Conservation (phyloP, 2,329 filamentous ascomycete genomes). For the Rhynchosporium graminicola region DNA sequence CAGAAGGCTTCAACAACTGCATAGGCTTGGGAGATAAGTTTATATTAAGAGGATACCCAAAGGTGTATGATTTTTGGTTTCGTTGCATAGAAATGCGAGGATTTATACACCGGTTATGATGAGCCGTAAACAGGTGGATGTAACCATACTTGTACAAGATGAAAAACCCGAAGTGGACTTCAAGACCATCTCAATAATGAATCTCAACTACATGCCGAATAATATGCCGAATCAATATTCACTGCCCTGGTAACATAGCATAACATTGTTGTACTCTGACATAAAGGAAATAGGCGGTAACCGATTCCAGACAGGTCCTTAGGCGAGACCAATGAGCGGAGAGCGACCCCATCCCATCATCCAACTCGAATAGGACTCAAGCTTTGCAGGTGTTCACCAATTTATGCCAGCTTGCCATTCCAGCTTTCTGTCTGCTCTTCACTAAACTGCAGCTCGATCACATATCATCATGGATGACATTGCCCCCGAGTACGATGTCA, state of each 20-base stretch:
- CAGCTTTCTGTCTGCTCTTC: conserved; percentile 20
- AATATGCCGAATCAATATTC: conserved; percentile 1
- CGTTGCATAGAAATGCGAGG: conserved; percentile 3
- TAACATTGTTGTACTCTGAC: conserved; percentile 23
- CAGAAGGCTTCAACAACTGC: conserved; percentile 19
- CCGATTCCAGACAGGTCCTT: conserved; percentile 22
- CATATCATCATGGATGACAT: conserved; percentile 86
- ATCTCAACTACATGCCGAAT: background rate
- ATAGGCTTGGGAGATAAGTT: conserved; percentile 15
- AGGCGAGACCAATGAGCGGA: conserved; percentile 38
- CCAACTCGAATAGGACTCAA: conserved; percentile 24
- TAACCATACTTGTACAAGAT: conserved; percentile 21
- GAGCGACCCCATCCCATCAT: conserved; percentile 10
- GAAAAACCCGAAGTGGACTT: conserved; percentile 1
- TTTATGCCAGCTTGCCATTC: conserved; percentile 23
- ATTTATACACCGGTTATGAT: background rate
- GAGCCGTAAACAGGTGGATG: conserved; percentile 13
- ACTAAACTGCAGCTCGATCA: conserved; percentile 18
- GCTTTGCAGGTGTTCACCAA: conserved; percentile 29
- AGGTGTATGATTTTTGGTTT: conserved; percentile 14
- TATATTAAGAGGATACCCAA: conserved; percentile 19
- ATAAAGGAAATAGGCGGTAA: conserved; percentile 34
- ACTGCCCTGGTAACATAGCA: conserved; percentile 23
- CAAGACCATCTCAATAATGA: background rate
- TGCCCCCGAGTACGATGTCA: conserved; percentile 96